Percentiles rank a stretch among this genome's conserved stretches.
Evolutionary conservation across 2,329 filamentous ascomycete genomes (phyloP).

Genomic region (Lachnellula cervina): DNA sequence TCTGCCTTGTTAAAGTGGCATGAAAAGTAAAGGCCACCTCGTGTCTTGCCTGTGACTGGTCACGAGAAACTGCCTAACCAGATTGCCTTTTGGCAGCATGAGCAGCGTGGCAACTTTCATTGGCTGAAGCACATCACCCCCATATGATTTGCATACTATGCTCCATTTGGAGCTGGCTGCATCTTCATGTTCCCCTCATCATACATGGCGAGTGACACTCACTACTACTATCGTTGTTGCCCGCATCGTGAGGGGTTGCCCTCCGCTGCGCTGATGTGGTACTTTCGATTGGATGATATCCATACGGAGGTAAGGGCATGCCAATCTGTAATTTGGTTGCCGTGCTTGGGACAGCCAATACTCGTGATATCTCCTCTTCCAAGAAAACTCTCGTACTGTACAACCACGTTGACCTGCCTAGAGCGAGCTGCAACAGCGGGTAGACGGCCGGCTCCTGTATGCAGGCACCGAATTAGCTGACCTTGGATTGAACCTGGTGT

Average conservation of each 20-base stretch:
- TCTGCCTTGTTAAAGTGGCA: constrained; percentile 16
- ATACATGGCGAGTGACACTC: neutral
- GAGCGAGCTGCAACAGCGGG: no score
- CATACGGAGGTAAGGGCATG: neutral
- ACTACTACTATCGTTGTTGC: neutral
- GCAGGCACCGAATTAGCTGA: no score
- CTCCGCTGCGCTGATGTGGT: neutral
- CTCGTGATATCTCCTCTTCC: no score
- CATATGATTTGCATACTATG: constrained; percentile 4
- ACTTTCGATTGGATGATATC: neutral
- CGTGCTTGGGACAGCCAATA: no score
- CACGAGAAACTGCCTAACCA: constrained; percentile 12
- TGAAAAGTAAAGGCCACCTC: constrained; percentile 5
- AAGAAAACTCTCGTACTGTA: no score
- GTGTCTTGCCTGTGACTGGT: constrained; percentile 16
- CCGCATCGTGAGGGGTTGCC: neutral
- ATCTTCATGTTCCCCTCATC: neutral
- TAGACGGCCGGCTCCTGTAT: no score
- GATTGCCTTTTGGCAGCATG: constrained; percentile 13
- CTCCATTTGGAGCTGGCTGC: constrained; percentile 12
- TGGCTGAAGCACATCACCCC: constrained; percentile 4
- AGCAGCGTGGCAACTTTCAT: constrained; percentile 3
- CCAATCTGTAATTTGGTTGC: neutral
- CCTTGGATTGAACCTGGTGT: no score
- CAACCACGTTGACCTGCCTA: no score